phyloP scores from a whole-genome alignment of 2,329 filamentous ascomycete genomes.

The Helicocarpus griseus region DNA sequence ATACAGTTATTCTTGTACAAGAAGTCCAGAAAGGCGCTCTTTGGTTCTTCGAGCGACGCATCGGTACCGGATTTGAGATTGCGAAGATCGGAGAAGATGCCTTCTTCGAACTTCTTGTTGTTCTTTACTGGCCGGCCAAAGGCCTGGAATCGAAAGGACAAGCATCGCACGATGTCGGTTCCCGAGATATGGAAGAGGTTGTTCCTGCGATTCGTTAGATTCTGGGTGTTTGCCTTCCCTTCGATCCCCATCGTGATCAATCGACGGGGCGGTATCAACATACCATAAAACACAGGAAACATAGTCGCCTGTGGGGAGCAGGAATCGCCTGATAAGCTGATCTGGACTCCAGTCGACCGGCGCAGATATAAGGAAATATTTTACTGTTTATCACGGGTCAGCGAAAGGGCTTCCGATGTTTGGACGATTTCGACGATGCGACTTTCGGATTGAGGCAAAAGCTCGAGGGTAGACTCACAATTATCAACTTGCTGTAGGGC shows the following conservation, averaged over 20 bases:
- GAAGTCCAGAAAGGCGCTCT: conserved; percentile 96
- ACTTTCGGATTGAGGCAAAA: neutral
- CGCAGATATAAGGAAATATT: conserved; percentile 98
- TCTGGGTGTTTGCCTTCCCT: neutral
- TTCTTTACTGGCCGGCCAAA: conserved; percentile 98
- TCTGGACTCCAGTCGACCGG: conserved; percentile 96
- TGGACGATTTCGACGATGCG: neutral
- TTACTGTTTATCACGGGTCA: conserved; percentile 52
- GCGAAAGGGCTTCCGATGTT: neutral
- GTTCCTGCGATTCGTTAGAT: conserved; percentile 50
- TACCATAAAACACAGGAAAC: conserved; percentile 95
- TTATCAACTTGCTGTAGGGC: conserved; percentile 98
- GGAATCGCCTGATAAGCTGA: conserved; percentile 91
- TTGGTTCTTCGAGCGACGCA: conserved; percentile 95
- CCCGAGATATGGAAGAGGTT: conserved; percentile 99
- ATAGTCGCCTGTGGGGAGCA: conserved; percentile 95
- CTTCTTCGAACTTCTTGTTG: conserved; percentile 99
- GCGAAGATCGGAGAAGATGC: conserved; percentile 96
- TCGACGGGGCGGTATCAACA: conserved; percentile 16
- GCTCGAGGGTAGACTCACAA: conserved; percentile 51
- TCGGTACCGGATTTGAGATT: conserved; percentile 98
- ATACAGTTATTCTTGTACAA: conserved; percentile 99
- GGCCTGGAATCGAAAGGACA: conserved; percentile 96
- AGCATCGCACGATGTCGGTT: conserved; percentile 95
- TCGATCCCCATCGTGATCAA: neutral